phyloP scores from a whole-genome alignment of 768 basidiomycete species.

The Tulasnella calospora region DNA sequence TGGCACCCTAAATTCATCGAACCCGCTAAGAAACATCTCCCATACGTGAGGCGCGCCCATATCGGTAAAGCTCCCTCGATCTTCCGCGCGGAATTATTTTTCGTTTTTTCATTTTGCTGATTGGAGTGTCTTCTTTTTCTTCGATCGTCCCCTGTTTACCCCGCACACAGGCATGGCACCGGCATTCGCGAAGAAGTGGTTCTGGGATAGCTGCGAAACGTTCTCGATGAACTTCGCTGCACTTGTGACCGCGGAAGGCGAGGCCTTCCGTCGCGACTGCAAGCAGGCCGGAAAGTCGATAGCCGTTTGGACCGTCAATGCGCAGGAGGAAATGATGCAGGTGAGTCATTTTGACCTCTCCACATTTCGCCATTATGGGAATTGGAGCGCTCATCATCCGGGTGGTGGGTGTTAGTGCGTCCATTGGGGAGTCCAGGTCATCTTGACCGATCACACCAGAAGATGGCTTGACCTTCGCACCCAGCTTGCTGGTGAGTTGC shows the following conservation, averaged over 20 bases:
- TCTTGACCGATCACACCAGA: slow-evolving; percentile 70
- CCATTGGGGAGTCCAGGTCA: slow-evolving; percentile 66
- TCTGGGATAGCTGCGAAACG: slow-evolving; percentile 80
- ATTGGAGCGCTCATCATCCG: neutral
- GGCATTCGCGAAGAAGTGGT: slow-evolving; percentile 71
- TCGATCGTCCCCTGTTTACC: neutral
- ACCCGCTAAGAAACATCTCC: slow-evolving; percentile 67
- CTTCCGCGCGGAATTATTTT: neutral
- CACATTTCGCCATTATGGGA: neutral
- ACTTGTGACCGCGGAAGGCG: slow-evolving; percentile 68
- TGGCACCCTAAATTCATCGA: slow-evolving; percentile 90
- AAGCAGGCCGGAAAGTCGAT: slow-evolving; percentile 71
- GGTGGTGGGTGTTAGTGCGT: slow-evolving; percentile 50
- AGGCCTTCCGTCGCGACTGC: slow-evolving; percentile 67
- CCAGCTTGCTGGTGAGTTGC: slow-evolving; percentile 51
- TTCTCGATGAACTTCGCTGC: slow-evolving; percentile 79
- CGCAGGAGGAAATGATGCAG: slow-evolving; percentile 85
- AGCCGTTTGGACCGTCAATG: slow-evolving; percentile 97
- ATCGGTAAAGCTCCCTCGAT: slow-evolving; percentile 46
- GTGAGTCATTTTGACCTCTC: slow-evolving; percentile 39
- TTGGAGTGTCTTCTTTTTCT: neutral
- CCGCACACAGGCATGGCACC: slow-evolving; percentile 43
- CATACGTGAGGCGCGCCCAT: slow-evolving; percentile 78
- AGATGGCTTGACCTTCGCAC: slow-evolving; percentile 61
- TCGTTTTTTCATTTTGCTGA: neutral